phyloP scores from a whole-genome alignment of 768 basidiomycete genomes.

The Calocybe gangraenosa region DNA sequence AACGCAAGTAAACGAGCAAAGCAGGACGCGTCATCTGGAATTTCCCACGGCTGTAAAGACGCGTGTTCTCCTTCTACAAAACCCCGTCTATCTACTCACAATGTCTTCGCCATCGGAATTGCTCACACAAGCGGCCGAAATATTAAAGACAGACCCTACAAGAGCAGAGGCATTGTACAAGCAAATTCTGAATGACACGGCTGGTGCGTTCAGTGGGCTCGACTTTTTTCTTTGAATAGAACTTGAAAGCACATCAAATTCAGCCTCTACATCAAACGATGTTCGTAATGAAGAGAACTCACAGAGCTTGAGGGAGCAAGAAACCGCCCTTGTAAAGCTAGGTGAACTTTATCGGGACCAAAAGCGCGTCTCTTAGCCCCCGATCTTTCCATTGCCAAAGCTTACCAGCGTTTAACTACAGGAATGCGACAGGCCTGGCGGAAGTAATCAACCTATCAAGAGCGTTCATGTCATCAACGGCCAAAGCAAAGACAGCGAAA shows the following conservation, averaged over 20 bases:
- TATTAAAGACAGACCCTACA: slow-evolving; percentile 42
- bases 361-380: slow-evolving; percentile 39
- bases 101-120: slow-evolving; percentile 36
- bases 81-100: slow-evolving; percentile 11
- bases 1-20: slow-evolving; percentile 1
- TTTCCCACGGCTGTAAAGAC: slow-evolving; percentile 29
- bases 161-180: slow-evolving; percentile 75
- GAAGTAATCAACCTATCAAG: slow-evolving; percentile 82
- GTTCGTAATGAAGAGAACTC: slow-evolving; percentile 40
- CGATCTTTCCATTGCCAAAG: background rate
- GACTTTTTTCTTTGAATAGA: background rate
- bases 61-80: slow-evolving; percentile 22
- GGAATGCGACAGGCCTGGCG: slow-evolving; percentile 82
- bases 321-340: slow-evolving; percentile 78
- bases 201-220: slow-evolving; percentile 27
- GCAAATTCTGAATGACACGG: slow-evolving; percentile 49
- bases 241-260: background rate
- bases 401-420: slow-evolving; percentile 22
- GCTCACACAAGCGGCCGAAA: slow-evolving; percentile 53
- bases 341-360: slow-evolving; percentile 85
- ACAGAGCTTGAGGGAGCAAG: slow-evolving; percentile 72
- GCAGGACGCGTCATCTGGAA: slow-evolving; percentile 30
- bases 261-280: slow-evolving; percentile 28
- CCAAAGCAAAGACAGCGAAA: slow-evolving; percentile 96
- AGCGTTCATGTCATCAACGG: slow-evolving; percentile 87